Percentiles rank a stretch among this genome's conserved stretches.
Evolutionary conservation across 352 stramenopile species (phyloP).

Genomic region (Peronosclerospora sorghi): DNA sequence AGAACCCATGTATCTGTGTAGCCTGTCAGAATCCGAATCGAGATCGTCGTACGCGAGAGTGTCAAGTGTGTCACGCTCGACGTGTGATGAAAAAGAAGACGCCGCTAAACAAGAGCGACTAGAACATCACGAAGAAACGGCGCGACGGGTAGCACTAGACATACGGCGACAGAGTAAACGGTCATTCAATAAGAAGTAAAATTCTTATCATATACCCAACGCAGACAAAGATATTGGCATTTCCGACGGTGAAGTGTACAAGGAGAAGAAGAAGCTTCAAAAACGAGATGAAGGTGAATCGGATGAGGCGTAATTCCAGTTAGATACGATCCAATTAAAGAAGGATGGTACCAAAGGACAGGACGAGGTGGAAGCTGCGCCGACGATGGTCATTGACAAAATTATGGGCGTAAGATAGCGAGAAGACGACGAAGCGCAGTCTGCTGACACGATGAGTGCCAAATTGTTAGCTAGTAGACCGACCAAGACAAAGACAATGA

Average conservation of each 20-base stretch:
- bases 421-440: too few relatives aligned
- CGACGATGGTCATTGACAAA: constrained; percentile 69
- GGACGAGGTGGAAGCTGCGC: neutral
- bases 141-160: too few relatives aligned
- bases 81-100: constrained; percentile 38
- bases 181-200: constrained; percentile 46
- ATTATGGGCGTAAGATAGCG: too few relatives aligned
- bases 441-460: too few relatives aligned
- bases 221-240: too few relatives aligned
- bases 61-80: too few relatives aligned
- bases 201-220: too few relatives aligned
- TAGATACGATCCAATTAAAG: too few relatives aligned
- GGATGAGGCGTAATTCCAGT: constrained; percentile 33
- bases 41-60: too few relatives aligned
- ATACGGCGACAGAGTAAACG: constrained; percentile 56
- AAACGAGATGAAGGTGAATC: constrained; percentile 25
- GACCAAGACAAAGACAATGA: too few relatives aligned
- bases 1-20: constrained; percentile 42
- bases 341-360: constrained; percentile 25
- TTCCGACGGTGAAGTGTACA: constrained; percentile 17
- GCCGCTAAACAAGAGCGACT: constrained; percentile 22
- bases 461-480: constrained; percentile 30
- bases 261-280: too few relatives aligned
- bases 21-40: constrained; percentile 34
- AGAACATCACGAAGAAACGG: constrained; percentile 23